Evolutionary conservation across 139 green algal genomes (phyloP), one percentile per base, ranked within the genome.

Genomic region (Coelastrella sp.): DNA sequence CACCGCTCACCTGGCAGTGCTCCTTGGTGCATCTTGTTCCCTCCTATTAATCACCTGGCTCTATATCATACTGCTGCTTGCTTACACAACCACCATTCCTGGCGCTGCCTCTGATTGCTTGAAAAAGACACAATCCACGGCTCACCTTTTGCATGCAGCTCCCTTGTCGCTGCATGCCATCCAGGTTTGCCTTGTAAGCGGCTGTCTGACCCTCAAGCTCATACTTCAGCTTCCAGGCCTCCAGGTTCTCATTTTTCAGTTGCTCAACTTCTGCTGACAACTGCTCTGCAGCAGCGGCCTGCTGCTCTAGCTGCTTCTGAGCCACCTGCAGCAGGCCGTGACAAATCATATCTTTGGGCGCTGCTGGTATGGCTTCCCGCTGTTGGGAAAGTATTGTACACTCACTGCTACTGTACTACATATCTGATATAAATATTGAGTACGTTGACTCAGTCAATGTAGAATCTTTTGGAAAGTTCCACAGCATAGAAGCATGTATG

Each of bases 271-370:
- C 73, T 19, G 87, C 57, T 24, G 73, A 27, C 35, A 94, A 84
- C 76, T 93, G 73, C 82, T 91, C 83, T 5, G 90, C 88, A 59
- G 89, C 80, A 86, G 89, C 85, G 59, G 94, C 72, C 79, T 94
- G 93, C 81, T 87, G 66, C 91, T 91, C 79, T 87, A 95, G 84
- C 20, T 66, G 70, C 24, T 86, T 82, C 73, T 84, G 75, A n/a
- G 90, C 91, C 7, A 82, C 89, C 93, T 95, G 81, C 27, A 83
- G 56, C 10, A 11, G 7, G n/a, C 10, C 6, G 35, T 11, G 12
- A 78, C 70, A 80, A 57, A 59, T n/a, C 24, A 80, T 24, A 80
- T 7, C 74, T 58, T 49, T 1, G 35, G 35, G 35, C 3, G 35
- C 35, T 49, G 35, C 35, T 49, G 35, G 1, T 49, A 49, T 3